Percentiles rank a stretch among this genome's conserved stretches.
Conservation (phyloP, 441 rosid species). For the Erysimum pusillum region DNA sequence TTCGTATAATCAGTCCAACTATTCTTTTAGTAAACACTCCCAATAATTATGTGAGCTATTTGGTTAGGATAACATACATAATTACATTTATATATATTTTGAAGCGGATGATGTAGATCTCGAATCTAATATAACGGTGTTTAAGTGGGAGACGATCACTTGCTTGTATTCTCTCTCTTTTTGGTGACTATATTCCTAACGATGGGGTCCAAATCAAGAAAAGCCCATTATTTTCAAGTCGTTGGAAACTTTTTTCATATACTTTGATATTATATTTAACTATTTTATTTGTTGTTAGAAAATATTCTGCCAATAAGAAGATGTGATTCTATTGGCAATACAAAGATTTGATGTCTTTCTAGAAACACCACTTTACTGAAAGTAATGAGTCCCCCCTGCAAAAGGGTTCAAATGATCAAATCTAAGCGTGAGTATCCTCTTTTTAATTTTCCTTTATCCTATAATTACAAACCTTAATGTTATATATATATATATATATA, state of each 20-base stretch:
- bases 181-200: constrained; percentile 41
- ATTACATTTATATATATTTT: constrained; percentile 3
- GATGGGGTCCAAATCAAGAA: constrained; percentile 40
- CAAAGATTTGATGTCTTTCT: constrained; percentile 46
- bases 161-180: constrained; percentile 31
- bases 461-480: constrained; percentile 28
- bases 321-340: constrained; percentile 45
- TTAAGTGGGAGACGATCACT: constrained; percentile 44
- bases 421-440: constrained; percentile 10
- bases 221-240: constrained; percentile 18
- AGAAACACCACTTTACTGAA: constrained; percentile 22
- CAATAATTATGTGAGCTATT: constrained; percentile 16
- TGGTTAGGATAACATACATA: constrained; percentile 5
- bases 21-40: constrained; percentile 26
- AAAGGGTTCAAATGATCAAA: constrained; percentile 8
- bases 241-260: neutral
- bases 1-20: constrained; percentile 16
- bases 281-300: neutral
- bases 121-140: constrained; percentile 34
- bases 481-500: no score
- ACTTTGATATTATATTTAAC: no score
- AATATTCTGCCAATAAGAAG: constrained; percentile 43
- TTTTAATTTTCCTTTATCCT: constrained; percentile 8
- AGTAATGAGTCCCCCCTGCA: constrained; percentile 16
- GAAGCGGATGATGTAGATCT: constrained; percentile 37